These are phyloP conservation scores for Wickerhamomyces rabaulensis DNA, from an alignment of 805 yeast species.

Conservation along the genomic window DNA sequence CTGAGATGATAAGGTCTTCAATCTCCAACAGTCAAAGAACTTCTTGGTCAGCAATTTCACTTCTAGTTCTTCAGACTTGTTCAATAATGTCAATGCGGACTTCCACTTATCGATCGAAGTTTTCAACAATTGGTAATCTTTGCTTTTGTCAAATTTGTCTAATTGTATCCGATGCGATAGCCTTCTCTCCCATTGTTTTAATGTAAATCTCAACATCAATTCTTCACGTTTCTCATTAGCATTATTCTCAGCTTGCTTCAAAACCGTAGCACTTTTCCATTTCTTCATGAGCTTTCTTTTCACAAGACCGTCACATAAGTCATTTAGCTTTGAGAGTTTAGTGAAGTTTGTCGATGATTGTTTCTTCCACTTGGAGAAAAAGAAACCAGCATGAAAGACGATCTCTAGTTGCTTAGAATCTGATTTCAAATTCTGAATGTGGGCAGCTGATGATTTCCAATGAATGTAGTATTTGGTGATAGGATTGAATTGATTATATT, in stretches of 20 bases:
- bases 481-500: neutral
- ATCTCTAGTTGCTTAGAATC: slow-evolving; percentile 15
- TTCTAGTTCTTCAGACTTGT: neutral
- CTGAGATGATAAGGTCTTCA: neutral
- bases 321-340: neutral
- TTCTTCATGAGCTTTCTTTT: neutral
- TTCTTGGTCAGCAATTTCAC: neutral
- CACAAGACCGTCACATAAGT: neutral
- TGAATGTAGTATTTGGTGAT: neutral
- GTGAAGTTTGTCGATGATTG: neutral
- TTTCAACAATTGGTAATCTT: neutral
- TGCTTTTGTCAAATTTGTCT: neutral
- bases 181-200: slow-evolving; percentile 14
- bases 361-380: slow-evolving; percentile 21
- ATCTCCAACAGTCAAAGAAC: slow-evolving; percentile 10
- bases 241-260: slow-evolving; percentile 8
- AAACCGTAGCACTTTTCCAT: slow-evolving; percentile 9
- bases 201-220: slow-evolving; percentile 9
- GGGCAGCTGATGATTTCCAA: neutral
- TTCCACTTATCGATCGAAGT: slow-evolving; percentile 10
- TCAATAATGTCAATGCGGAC: slow-evolving; percentile 1
- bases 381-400: slow-evolving; percentile 20
- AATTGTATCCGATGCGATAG: slow-evolving; percentile 6
- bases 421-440: neutral
- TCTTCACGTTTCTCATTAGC: slow-evolving; percentile 3